These are phyloP conservation scores for Ophiocordyceps camponoti-leonardi DNA, from an alignment of 2,329 filamentous ascomycete genomes.

Conservation along the genomic window DNA sequence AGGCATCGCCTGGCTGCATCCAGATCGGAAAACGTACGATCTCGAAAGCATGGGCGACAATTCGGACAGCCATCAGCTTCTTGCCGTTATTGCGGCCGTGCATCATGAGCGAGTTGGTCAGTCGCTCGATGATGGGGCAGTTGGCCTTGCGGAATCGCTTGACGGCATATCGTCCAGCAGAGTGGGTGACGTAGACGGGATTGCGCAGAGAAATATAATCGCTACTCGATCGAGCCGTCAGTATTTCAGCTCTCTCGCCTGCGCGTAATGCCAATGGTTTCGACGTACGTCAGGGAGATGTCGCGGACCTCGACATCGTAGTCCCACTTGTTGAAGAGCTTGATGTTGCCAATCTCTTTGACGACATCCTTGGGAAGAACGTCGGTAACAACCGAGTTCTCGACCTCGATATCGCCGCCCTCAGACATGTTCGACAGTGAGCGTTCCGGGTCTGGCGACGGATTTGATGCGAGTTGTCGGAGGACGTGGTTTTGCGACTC, in stretches of 20 bases:
- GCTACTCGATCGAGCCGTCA: slow-evolving; percentile 34
- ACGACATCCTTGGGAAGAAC: slow-evolving; percentile 88
- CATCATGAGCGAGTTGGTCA: slow-evolving; percentile 99
- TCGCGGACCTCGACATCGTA: slow-evolving; percentile 99
- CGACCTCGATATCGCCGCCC: slow-evolving; percentile 84
- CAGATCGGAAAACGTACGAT: slow-evolving; percentile 49
- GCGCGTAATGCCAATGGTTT: background rate
- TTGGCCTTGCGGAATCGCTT: slow-evolving; percentile 99
- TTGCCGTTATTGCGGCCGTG: slow-evolving; percentile 99
- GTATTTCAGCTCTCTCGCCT: slow-evolving; percentile 4
- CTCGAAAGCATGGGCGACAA: slow-evolving; percentile 97
- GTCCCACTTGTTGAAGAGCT: slow-evolving; percentile 95
- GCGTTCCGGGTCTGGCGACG: slow-evolving; percentile 17
- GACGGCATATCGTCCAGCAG: slow-evolving; percentile 92
- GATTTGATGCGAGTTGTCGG: slow-evolving; percentile 20
- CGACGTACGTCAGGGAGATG: slow-evolving; percentile 90
- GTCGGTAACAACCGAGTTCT: slow-evolving; percentile 55
- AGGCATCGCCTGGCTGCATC: background rate
- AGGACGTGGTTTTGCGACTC: slow-evolving; percentile 16
- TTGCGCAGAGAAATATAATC: slow-evolving; percentile 99
- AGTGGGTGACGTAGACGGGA: slow-evolving; percentile 98
- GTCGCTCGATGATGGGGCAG: slow-evolving; percentile 99
- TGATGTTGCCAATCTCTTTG: slow-evolving; percentile 77
- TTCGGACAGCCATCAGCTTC: slow-evolving; percentile 99
- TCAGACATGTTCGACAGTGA: slow-evolving; percentile 66